phyloP scores from a whole-genome alignment of 805 yeast species.

The Torulaspora delbrueckii region DNA sequence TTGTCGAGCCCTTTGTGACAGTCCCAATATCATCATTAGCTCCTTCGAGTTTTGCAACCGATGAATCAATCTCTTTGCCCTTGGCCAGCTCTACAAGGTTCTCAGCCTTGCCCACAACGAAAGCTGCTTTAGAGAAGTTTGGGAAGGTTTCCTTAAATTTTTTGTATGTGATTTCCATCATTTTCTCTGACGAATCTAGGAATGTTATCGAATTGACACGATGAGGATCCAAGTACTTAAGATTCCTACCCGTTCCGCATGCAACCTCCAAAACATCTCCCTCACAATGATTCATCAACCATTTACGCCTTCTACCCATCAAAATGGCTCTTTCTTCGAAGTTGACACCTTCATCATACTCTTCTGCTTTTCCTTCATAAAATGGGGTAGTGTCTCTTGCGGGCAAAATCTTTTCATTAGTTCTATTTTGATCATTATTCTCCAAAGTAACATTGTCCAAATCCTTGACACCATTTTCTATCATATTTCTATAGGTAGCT shows the following conservation, averaged over 20 bases:
- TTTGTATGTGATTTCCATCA: conserved; percentile 75
- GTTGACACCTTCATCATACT: conserved; percentile 75
- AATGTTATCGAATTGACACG: conserved; percentile 70
- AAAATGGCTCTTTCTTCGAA: conserved; percentile 43
- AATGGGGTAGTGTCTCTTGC: conserved; percentile 77
- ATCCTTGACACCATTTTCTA: conserved; percentile 35
- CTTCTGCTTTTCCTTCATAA: conserved; percentile 71
- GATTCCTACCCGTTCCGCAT: conserved; percentile 93
- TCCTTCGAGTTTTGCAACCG: conserved; percentile 16
- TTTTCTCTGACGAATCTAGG: conserved; percentile 75
- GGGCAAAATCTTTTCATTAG: conserved; percentile 47
- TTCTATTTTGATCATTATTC: conserved; percentile 32
- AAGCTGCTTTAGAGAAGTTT: conserved; percentile 65
- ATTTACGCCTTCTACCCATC: conserved; percentile 59
- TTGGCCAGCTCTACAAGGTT: conserved; percentile 58
- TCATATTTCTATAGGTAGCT: conserved; percentile 53
- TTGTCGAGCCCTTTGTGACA: conserved; percentile 20
- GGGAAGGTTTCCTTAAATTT: conserved; percentile 71
- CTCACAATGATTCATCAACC: conserved; percentile 68
- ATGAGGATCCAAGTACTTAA: conserved; percentile 62
- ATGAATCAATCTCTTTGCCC: conserved; percentile 19
- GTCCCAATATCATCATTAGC: conserved; percentile 17
- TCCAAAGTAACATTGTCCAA: conserved; percentile 34
- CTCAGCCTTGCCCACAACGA: conserved; percentile 87
- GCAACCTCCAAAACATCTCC: conserved; percentile 95